phyloP scores from a whole-genome alignment of 257 asterid genomes.

The Salvia rosmarinus region DNA sequence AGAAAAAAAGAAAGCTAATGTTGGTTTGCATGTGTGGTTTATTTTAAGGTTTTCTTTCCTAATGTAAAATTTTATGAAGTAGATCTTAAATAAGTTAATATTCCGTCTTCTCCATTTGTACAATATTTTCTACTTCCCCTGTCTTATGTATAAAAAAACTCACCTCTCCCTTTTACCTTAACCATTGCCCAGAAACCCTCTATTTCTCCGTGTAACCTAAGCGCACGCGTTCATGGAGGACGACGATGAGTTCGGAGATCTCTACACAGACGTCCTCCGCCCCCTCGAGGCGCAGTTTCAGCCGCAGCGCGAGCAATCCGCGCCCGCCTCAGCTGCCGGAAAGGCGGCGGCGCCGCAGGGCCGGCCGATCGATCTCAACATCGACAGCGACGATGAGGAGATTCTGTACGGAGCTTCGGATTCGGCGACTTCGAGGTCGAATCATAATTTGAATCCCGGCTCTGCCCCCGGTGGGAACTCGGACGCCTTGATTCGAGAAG shows the following conservation, averaged over 20 bases:
- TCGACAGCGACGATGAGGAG: slow-evolving; percentile 60
- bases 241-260: slow-evolving; percentile 99
- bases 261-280: slow-evolving; percentile 82
- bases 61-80: neutral
- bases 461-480: slow-evolving; percentile 36
- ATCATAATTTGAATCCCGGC: slow-evolving; percentile 33
- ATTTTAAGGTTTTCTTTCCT: no score
- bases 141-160: slow-evolving; percentile 1
- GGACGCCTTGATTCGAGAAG: slow-evolving; percentile 38
- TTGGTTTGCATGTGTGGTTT: neutral
- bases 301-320: neutral
- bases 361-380: slow-evolving; percentile 73
- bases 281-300: slow-evolving; percentile 59
- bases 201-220: slow-evolving; percentile 25
- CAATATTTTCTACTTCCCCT: neutral
- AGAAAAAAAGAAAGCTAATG: neutral
- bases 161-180: neutral
- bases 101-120: slow-evolving; percentile 1
- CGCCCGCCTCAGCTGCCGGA: slow-evolving; percentile 24
- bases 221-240: slow-evolving; percentile 68
- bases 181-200: slow-evolving; percentile 35
- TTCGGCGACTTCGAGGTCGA: slow-evolving; percentile 31
- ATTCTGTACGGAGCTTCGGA: slow-evolving; percentile 48
- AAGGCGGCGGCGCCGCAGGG: slow-evolving; percentile 35
- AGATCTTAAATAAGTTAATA: neutral